A percentile compares a stretch with the other conserved stretches of the same genome.
Evolutionary conservation across 352 stramenopile genomes (phyloP).

Genomic region (Pythium plurisporium): DNA sequence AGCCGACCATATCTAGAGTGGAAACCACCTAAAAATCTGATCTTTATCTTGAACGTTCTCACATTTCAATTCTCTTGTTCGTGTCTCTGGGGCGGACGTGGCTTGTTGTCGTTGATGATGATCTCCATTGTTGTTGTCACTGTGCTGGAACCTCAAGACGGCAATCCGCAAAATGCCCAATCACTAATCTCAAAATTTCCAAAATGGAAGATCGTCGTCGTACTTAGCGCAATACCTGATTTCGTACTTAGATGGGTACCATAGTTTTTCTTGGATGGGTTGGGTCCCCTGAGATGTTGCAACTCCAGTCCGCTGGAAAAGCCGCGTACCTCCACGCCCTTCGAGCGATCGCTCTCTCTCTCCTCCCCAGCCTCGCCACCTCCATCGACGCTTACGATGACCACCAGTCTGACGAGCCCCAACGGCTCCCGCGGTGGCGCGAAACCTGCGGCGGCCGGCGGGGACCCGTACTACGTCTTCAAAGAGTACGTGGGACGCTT

Average conservation of each 20-base stretch:
- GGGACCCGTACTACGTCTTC: slow-evolving; percentile 81
- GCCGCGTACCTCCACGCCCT: background rate
- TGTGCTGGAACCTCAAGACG: too few relatives aligned
- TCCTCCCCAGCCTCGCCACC: too few relatives aligned
- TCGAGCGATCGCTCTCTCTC: too few relatives aligned
- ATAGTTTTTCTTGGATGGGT: slow-evolving; percentile 1
- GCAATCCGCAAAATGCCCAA: too few relatives aligned
- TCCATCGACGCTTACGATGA: background rate
- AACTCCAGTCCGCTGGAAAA: slow-evolving; percentile 19
- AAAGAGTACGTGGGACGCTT: slow-evolving; percentile 54
- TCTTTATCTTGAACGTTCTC: too few relatives aligned
- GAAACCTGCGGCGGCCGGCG: slow-evolving; percentile 32
- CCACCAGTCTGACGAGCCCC: background rate
- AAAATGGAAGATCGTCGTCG: slow-evolving; percentile 7
- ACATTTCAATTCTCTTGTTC: too few relatives aligned
- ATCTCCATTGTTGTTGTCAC: too few relatives aligned
- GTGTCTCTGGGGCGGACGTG: too few relatives aligned
- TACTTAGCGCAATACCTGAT: slow-evolving; percentile 14
- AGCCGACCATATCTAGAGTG: slow-evolving; percentile 5
- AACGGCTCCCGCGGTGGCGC: background rate
- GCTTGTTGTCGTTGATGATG: too few relatives aligned
- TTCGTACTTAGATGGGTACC: slow-evolving; percentile 5
- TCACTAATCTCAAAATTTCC: background rate
- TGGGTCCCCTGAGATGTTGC: slow-evolving; percentile 8
- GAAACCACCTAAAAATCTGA: slow-evolving; percentile 2